Evolutionary conservation across 805 yeast species (phyloP), one percentile per base, ranked within the genome.

Genomic region (Myxozyma sirexii): DNA sequence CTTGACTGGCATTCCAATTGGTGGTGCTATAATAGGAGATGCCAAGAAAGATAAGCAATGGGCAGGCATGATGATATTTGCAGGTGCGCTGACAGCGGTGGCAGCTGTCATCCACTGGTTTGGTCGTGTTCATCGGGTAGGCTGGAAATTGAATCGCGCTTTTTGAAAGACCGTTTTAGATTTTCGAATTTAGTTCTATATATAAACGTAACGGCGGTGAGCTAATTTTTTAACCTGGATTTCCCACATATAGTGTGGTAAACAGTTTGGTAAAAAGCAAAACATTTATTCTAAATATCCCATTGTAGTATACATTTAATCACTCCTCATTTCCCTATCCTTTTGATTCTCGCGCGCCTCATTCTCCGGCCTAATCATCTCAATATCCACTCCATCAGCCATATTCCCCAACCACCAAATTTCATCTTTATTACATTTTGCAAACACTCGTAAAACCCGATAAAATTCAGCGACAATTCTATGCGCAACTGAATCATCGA

Each of bases 401-500:
- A 60, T 15, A 38, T 53, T 56, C 15, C 45, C 24, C 23, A 60
- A 33, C 64, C 64, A 60, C 64, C 64, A 60, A 23, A 37, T 45
- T 15, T 52, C 49, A 23, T 42, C 23, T 19, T 48, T 23, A 23
- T 54, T 46, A 10, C 17, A 24, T 26, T 31, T 41, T 10, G 62
- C 58, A 24, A 49, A 60, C 21, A 27, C 45, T 17, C 58, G 37
- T 37, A 60, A n/a, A 1, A 24, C 48, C 12, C 64, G 37, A 21
- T 60, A 60, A 15, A 38, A 57, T 23, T 60, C 64, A 12, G 62
- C 62, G 12, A 93, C 89, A 63, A 93, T 90, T 67, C 96, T 79
- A 90, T 90, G 90, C 1, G 97, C 96, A 51, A 86, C 82, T 35
- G 86, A 74, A 73, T 93, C 97, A 48, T 97, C 96, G 10, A 86